Evolutionary conservation across 192 early-diverging fungal species (phyloP).

Genomic region (Rhizoclosmatium globosum): DNA sequence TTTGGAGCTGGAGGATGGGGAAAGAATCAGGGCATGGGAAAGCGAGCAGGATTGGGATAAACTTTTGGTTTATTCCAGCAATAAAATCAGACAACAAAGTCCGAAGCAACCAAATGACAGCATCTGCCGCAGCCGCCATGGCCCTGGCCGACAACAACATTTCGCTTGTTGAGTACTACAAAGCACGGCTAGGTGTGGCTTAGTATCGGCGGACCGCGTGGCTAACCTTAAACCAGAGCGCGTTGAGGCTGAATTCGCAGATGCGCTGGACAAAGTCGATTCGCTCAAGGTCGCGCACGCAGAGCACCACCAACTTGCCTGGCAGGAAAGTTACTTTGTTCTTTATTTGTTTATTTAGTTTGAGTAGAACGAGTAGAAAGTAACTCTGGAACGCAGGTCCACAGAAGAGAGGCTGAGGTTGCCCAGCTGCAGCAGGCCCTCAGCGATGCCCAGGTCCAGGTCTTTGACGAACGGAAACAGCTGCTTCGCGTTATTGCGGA

Average conservation of each 20-base stretch:
- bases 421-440: constrained; percentile 58
- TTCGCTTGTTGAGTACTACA: constrained; percentile 40
- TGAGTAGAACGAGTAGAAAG: too few relatives aligned
- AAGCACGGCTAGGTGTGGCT: constrained; percentile 36
- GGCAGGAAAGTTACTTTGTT: constrained; percentile 59
- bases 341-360: too few relatives aligned
- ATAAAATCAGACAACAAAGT: neutral
- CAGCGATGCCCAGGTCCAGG: constrained; percentile 50
- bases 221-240: constrained; percentile 39
- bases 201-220: too few relatives aligned
- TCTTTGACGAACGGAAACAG: constrained; percentile 62
- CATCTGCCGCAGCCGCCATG: neutral
- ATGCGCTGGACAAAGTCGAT: constrained; percentile 46
- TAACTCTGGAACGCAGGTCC: constrained; percentile 23
- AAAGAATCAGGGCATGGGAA: neutral
- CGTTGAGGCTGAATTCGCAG: constrained; percentile 51
- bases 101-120: neutral
- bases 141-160: constrained; percentile 16
- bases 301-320: constrained; percentile 52
- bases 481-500: constrained; percentile 53
- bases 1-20: constrained; percentile 18
- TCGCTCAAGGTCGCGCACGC: constrained; percentile 52
- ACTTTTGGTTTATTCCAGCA: too few relatives aligned
- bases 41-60: neutral
- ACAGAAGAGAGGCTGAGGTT: constrained; percentile 54